Conservation (phyloP, 805 yeast genomes). For the Teunomyces lycoperdinae region DNA sequence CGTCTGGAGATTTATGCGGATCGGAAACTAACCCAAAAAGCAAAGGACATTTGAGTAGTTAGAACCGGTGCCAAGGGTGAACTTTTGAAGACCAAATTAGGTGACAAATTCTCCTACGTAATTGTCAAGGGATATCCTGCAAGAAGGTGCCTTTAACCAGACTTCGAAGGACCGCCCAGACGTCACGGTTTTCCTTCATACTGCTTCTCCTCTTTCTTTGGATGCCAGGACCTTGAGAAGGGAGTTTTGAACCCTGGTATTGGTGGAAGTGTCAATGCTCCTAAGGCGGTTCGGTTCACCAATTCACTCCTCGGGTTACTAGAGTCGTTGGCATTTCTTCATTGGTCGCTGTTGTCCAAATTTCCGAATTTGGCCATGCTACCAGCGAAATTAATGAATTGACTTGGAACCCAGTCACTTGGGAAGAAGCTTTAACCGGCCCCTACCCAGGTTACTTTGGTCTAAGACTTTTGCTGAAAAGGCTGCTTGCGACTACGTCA, state of each 20-base stretch:
- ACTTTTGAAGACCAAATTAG: slow-evolving; percentile 4
- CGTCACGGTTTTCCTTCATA: slow-evolving; percentile 24
- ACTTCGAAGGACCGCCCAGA: slow-evolving; percentile 25
- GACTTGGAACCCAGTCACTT: slow-evolving; percentile 52
- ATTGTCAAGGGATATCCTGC: slow-evolving; percentile 20
- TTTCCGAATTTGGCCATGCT: slow-evolving; percentile 26
- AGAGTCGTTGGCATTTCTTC: slow-evolving; percentile 54
- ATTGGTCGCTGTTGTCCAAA: slow-evolving; percentile 34
- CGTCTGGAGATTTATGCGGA: no score
- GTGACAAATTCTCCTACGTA: slow-evolving; percentile 18
- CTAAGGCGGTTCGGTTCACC: slow-evolving; percentile 15
- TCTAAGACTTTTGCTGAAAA: slow-evolving; percentile 60
- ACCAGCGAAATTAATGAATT: slow-evolving; percentile 35
- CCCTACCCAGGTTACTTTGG: slow-evolving; percentile 49
- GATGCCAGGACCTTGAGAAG: slow-evolving; percentile 14
- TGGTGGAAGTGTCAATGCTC: slow-evolving; percentile 25
- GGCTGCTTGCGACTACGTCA: slow-evolving; percentile 56
- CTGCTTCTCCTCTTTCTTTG: slow-evolving; percentile 33
- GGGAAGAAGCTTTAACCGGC: slow-evolving; percentile 43
- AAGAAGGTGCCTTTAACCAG: slow-evolving; percentile 25
- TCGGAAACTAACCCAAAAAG: no score
- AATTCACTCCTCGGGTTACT: slow-evolving; percentile 38
- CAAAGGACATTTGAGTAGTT: slow-evolving; percentile 6
- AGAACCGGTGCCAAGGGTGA: slow-evolving; percentile 23
- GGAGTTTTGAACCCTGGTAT: slow-evolving; percentile 27